phyloP scores from a whole-genome alignment of 2,329 filamentous ascomycete genomes.

The Daldinia sp. region DNA sequence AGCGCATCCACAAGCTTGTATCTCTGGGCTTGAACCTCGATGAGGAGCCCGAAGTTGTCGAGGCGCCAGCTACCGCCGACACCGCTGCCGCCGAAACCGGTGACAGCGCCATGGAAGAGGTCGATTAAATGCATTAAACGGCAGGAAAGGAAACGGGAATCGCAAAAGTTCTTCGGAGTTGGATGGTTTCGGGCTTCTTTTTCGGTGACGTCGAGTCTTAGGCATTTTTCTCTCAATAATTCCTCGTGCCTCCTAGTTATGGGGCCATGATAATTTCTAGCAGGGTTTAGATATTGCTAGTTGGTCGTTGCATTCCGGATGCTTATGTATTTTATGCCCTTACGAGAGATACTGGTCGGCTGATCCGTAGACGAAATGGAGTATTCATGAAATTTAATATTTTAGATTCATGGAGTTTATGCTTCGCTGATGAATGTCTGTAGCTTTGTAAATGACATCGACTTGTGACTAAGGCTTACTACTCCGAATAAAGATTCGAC shows the following conservation, averaged over 20 bases:
- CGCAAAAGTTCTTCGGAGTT: constrained; percentile 53
- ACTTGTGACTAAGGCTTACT: too few relatives aligned
- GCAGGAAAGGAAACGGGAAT: constrained; percentile 45
- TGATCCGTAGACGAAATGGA: constrained; percentile 46
- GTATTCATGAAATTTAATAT: constrained; percentile 19
- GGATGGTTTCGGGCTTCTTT: constrained; percentile 52
- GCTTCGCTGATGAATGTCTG: not conserved
- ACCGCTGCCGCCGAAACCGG: constrained; percentile 71
- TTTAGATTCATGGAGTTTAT: not conserved
- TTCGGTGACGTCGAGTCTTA: constrained; percentile 45
- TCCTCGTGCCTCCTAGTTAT: constrained; percentile 44
- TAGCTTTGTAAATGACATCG: not conserved
- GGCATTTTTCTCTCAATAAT: constrained; percentile 43
- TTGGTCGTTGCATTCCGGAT: constrained; percentile 31
- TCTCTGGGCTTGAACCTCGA: constrained; percentile 97
- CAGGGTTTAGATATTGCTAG: constrained; percentile 24
- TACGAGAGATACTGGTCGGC: constrained; percentile 47
- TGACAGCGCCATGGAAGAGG: constrained; percentile 99
- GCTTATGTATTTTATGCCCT: constrained; percentile 47
- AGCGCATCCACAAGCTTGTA: constrained; percentile 99
- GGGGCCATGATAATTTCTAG: constrained; percentile 28
- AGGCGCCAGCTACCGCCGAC: constrained; percentile 62
- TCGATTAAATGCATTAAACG: constrained; percentile 74
- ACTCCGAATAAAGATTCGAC: too few relatives aligned
- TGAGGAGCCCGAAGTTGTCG: constrained; percentile 81